phyloP scores from a whole-genome alignment of 139 green algal genomes.

The Choricystis sp. region DNA sequence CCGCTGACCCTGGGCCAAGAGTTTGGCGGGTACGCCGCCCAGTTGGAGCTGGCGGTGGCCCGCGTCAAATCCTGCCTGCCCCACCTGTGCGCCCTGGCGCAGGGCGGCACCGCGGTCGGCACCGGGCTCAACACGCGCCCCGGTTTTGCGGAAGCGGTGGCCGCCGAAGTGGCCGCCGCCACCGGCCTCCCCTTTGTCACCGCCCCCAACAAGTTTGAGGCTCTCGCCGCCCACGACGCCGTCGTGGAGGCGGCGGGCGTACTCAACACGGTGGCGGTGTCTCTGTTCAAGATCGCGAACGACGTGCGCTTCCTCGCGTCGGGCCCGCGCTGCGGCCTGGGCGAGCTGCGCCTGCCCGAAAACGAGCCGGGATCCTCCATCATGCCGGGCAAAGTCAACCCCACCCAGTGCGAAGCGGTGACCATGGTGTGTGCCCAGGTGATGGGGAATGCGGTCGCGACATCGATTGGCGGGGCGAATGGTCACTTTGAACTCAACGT shows the following conservation, averaged over 20 bases:
- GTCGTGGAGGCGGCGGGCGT: constrained; percentile 63
- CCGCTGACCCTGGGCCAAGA: constrained; percentile 91
- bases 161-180: constrained; percentile 46
- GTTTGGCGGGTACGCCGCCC: constrained; percentile 75
- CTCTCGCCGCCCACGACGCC: constrained; percentile 84
- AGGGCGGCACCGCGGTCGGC: constrained; percentile 89
- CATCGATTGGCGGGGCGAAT: constrained; percentile 54
- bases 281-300: constrained; percentile 88
- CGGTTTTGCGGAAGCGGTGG: constrained; percentile 61
- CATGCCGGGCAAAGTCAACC: constrained; percentile 98
- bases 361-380: constrained; percentile 93
- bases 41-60: constrained; percentile 66
- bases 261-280: constrained; percentile 79
- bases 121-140: constrained; percentile 84
- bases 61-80: constrained; percentile 52
- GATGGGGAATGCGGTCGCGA: constrained; percentile 79
- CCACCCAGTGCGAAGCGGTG: constrained; percentile 90
- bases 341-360: constrained; percentile 82
- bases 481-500: constrained; percentile 95
- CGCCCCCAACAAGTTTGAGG: constrained; percentile 95
- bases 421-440: constrained; percentile 89
- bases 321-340: constrained; percentile 75
- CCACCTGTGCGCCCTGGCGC: constrained; percentile 57
- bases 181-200: constrained; percentile 80
- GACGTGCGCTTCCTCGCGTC: constrained; percentile 56